Base-by-base conservation (phyloP, 352 stramenopile genomes). In the Elongisporangium senticosum region DNA sequence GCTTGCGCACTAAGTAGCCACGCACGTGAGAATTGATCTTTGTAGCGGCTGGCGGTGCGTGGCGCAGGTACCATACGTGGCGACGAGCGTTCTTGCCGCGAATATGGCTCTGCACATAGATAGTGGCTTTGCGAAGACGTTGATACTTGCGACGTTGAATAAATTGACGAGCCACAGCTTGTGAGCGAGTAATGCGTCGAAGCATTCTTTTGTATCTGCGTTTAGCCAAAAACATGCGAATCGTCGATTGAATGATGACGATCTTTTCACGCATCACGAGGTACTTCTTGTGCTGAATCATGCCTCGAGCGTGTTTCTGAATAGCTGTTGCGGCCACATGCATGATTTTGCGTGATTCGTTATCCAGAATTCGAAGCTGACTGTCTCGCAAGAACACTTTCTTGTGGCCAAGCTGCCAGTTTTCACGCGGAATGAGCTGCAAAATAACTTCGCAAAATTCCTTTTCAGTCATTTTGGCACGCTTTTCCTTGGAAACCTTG, bases 341-440 rank as follows among this genome's bases (percentile, higher is more conserved):
- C n/a, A 81, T 87, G 61, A 96, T 89, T 64, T 92, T 94, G n/a
- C 85, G 81, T 1, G 78, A 77, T 64, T 93, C 83, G 23, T 92
- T 93, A 53, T 96, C 86, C 17, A 96, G 62, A 43, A 87, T 79
- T 13, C 86, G 83, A 43, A 96, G 62, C 51, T 94, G 84, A 33
- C 79, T 88, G 57, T 96, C 86, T 49, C 86, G 83, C 54, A 96
- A 71, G 39, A 96, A 96, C 0, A 96, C 86, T 53, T 96, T 96
- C 58, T 93, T 92, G 72, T 96, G 81, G 17, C 86, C 86, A 14
- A 96, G 61, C 53, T 96, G 86, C 86, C 86, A 96, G 58, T 93
- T 96, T 43, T 93, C 81, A 22, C 86, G 83, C 23, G 82, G 72
- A 23, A 96, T 74, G 49, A 87, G 86, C 5, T 74, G 74, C 53